Evolutionary conservation across 2,329 filamentous ascomycete genomes (phyloP).

Genomic region (Colletotrichum navitas): DNA sequence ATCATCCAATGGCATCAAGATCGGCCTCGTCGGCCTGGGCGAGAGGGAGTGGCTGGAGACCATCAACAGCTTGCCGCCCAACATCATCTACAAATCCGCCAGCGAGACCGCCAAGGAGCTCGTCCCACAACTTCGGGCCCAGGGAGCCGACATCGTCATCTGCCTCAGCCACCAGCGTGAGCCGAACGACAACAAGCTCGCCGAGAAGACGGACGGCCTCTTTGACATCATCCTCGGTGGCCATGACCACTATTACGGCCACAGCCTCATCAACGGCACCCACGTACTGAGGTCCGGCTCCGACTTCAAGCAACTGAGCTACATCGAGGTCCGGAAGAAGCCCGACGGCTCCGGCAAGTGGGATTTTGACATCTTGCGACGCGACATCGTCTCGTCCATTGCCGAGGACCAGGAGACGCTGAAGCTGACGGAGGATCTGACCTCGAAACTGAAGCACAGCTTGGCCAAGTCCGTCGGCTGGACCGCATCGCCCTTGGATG

Average conservation of each 20-base stretch:
- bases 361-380: constrained; percentile 82
- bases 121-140: constrained; percentile 76
- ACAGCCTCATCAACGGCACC: constrained; percentile 80
- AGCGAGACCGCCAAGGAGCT: constrained; percentile 81
- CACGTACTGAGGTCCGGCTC: constrained; percentile 90
- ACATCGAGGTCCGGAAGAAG: constrained; percentile 80
- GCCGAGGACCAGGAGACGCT: constrained; percentile 72
- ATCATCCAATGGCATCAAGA: constrained; percentile 84
- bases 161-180: constrained; percentile 89
- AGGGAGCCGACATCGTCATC: constrained; percentile 86
- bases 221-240: constrained; percentile 90
- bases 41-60: constrained; percentile 92
- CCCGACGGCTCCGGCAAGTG: constrained; percentile 66
- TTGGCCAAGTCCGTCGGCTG: constrained; percentile 87
- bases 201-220: constrained; percentile 77
- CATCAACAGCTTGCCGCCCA: constrained; percentile 86
- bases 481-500: constrained; percentile 85
- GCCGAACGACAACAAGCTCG: constrained; percentile 90
- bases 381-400: constrained; percentile 79
- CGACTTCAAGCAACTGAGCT: constrained; percentile 93
- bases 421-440: constrained; percentile 75
- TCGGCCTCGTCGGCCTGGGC: constrained; percentile 87
- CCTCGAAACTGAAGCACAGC: constrained; percentile 79
- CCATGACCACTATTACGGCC: constrained; percentile 90
- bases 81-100: constrained; percentile 85